Evolutionary conservation across 805 yeast species (phyloP), one percentile per base, ranked within the genome.

Genomic region (Sugiyamaella smithiae): DNA sequence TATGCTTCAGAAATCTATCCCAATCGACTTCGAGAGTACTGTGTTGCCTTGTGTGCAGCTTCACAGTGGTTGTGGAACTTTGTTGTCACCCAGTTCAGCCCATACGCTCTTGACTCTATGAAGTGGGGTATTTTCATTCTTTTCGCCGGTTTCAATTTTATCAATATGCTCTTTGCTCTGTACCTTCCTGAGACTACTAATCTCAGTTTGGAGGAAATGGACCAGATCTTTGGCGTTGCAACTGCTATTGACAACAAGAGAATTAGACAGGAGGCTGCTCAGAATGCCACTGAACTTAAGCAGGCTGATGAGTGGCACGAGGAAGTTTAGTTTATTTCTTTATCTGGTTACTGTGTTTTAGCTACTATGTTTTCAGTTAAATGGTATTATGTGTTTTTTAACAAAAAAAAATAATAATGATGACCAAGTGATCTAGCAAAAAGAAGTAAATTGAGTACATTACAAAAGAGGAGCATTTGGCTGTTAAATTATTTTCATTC

Each of bases 91-190:
- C 35, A 33, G 42, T 37, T 64, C 28, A 64, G 63, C 43, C 67
- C 69, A 5, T 55, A 66, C 56, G 75, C 84, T 60, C 66, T 75
- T 70, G 63, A 58, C 48, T 54, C 53, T 32, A 54, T 63, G 50
- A 71, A 72, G 49, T 81, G 84, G 76, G 84, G 82, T 51, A 53
- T 46, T 22, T 54, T 48, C 40, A 44, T 53, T 23, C 44, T 51
- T 14, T 53, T 51, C 42, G 51, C 46, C 4, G 52, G 49, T 5
- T 49, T 51, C 47, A 44, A 45, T 35, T 40, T 11, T 14, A 16
- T 40, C 43, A 40, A 40, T 28, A 22, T 43, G 20, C 22, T 46
- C 20, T 38, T 16, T 11, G 36, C 40, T n/a, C 24, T 47, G 12
- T 47, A 40, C 28, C 38, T 47, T 25, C 51, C 51, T 19, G 51